phyloP scores from a whole-genome alignment of 148 eudicot species.

The Persicaria maculosa region DNA sequence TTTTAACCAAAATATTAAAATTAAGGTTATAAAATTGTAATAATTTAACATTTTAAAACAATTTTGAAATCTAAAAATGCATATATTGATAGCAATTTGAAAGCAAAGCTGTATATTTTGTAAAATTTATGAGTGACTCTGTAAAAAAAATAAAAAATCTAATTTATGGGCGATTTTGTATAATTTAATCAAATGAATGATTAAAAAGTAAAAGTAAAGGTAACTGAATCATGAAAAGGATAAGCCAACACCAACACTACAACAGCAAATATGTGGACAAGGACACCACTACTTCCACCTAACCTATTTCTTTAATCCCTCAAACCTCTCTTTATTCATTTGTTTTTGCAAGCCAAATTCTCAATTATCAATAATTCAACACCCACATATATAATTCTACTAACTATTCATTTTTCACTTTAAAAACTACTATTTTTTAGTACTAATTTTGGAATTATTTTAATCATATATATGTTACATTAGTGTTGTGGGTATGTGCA shows the following conservation, averaged over 20 bases:
- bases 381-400: neutral
- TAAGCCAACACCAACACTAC: neutral
- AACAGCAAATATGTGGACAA: conserved; percentile 6
- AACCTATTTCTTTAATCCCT: neutral
- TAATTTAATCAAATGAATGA: too few relatives aligned
- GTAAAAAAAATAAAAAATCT: too few relatives aligned
- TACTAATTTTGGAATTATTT: neutral
- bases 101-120: too few relatives aligned
- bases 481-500: neutral
- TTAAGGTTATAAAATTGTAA: too few relatives aligned
- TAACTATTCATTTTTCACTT: neutral
- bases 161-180: too few relatives aligned
- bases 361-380: neutral
- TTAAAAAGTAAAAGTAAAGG: conserved; percentile 1
- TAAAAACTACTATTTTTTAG: neutral
- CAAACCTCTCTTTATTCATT: neutral
- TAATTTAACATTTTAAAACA: too few relatives aligned
- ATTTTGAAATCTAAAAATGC: too few relatives aligned
- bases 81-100: too few relatives aligned
- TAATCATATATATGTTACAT: neutral
- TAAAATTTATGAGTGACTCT: too few relatives aligned
- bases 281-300: conserved; percentile 6
- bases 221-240: conserved; percentile 3
- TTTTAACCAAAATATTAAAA: too few relatives aligned
- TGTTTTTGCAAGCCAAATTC: neutral